Evolutionary conservation across 179 eudicot genomes (phyloP).

Genomic region (Silene vulgaris): DNA sequence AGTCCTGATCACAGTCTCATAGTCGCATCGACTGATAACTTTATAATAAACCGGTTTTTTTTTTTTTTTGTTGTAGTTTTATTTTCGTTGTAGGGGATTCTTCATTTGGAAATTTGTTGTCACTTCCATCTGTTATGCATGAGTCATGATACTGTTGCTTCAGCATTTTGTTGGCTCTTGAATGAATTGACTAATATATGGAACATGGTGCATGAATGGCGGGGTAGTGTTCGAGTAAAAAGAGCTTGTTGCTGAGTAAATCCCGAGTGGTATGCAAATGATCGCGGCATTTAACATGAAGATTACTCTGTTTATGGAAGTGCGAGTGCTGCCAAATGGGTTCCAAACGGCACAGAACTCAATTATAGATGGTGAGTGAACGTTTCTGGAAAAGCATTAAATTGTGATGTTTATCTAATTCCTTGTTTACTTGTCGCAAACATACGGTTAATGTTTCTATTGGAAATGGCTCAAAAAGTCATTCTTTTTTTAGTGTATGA

Average conservation of each 20-base stretch:
- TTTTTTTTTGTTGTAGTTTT: too few species aligned
- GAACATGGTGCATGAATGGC: not conserved
- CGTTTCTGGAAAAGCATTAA: not conserved
- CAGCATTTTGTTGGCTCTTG: not conserved
- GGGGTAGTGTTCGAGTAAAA: not conserved
- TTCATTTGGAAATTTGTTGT: too few species aligned
- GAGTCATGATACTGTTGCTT: not conserved
- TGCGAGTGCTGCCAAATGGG: not conserved
- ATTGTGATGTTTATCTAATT: not conserved
- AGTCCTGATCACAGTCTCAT: too few species aligned
- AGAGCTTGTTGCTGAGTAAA: not conserved
- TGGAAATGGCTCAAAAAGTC: too few species aligned
- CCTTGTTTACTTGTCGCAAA: not conserved
- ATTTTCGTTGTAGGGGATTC: too few species aligned
- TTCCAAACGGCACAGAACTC: not conserved
- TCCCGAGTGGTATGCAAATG: constrained; percentile 5
- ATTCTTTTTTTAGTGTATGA: too few species aligned
- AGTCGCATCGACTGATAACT: too few species aligned
- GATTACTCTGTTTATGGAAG: constrained; percentile 6
- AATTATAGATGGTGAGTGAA: constrained; percentile 16
- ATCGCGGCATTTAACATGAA: constrained; percentile 1
- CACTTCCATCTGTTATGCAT: too few species aligned
- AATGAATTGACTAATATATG: not conserved
- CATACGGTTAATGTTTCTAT: too few species aligned
- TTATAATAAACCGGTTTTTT: too few species aligned